Conservation (phyloP, 176 grass and related monocot species). For the Avena eriantha region DNA sequence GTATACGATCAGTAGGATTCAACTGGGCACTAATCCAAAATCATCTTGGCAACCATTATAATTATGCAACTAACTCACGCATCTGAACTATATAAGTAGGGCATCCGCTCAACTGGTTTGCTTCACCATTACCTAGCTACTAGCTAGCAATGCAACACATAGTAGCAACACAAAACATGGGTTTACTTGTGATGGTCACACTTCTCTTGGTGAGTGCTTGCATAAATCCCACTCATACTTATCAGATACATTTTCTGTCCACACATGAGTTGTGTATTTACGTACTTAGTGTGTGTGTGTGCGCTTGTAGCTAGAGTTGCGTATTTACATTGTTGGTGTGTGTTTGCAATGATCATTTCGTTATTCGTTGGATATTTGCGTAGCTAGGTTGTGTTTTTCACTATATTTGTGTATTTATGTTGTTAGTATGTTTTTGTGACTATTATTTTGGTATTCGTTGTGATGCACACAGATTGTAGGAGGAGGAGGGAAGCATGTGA, state of each 20-base stretch:
- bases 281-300: not conserved
- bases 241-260: not conserved
- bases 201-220: constrained; percentile 21
- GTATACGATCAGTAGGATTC: not conserved
- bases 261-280: not conserved
- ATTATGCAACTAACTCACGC: not conserved
- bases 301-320: not conserved
- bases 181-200: not conserved
- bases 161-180: not conserved
- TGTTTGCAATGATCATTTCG: not conserved
- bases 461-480: not conserved
- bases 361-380: not conserved
- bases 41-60: not conserved
- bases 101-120: not conserved
- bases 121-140: not conserved
- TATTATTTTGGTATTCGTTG: not conserved
- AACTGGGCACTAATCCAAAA: not conserved
- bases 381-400: too few relatives aligned
- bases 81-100: constrained; percentile 18
- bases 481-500: not conserved
- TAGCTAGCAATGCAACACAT: not conserved
- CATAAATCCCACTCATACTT: not conserved
- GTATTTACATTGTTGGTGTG: not conserved
- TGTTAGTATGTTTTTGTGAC: not conserved
- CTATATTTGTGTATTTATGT: not conserved